Evolutionary conservation across 306 rosid species (phyloP), one percentile per base, ranked within the genome.

Genomic region (Casuarina equisetifolia): DNA sequence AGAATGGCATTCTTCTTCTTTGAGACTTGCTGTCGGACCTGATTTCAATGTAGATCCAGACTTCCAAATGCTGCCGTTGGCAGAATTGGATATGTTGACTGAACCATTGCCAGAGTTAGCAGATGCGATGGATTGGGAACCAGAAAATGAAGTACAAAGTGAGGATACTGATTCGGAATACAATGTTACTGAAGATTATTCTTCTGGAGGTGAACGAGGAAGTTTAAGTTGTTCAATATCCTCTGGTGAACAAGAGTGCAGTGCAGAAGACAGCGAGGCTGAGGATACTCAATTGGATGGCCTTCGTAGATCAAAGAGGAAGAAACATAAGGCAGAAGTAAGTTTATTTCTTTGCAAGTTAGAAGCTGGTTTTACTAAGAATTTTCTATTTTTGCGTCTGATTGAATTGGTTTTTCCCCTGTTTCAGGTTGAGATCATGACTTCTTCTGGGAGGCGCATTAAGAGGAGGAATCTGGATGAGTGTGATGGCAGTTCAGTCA

Each of bases 381-480:
- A 35, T 32, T 66, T 50, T 70, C 32, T 25, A 25, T 44, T 38
- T 71, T 74, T 70, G 62, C 39, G 46, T 69, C 38, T 66, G 64
- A 80, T 74, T 70, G 72, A 85, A 40, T 80, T 76, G 57, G 84
- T 83, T 73, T 25, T 44, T 58, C 32, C 58, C 76, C 79, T 45
- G 38, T 78, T 74, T 80, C 93, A 93, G 99, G 77, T 67, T 70
- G 98, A 90, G 83, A 80, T 91, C 75, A 84, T 82, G 94, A 92
- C 97, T 74, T 96, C 98, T 82, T 96, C 99, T 75, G 99, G 99
- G 74, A 96, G 99, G 86, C 97, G 93, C 52, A 92, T 92, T 74
- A 96, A 96, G 85, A 86, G 93, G 85, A 91, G 93, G 84, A 92
- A 92, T 88, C 85, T 92, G 86, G 98, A 92, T 61, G 97, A 87